phyloP scores from a whole-genome alignment of 768 basidiomycete species.

The Auricularia cornea region DNA sequence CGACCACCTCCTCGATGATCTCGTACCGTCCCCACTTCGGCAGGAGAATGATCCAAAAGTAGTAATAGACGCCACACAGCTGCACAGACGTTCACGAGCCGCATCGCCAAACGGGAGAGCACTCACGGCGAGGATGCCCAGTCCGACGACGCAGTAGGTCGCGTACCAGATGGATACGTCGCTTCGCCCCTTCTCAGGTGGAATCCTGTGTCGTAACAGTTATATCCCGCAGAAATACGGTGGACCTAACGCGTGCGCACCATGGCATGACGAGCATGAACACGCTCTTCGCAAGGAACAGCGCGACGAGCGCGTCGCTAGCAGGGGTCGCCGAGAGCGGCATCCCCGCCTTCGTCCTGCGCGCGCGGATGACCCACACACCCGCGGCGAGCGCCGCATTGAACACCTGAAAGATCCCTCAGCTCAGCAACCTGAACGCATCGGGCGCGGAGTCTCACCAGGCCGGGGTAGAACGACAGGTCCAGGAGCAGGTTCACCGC shows the following conservation, averaged over 20 bases:
- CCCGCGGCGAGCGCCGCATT: slow-evolving; percentile 20
- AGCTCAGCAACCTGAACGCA: slow-evolving; percentile 8
- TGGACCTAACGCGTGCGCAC: too few relatives aligned
- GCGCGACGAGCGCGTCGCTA: slow-evolving; percentile 14
- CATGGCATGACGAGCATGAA: slow-evolving; percentile 29
- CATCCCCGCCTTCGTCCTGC: slow-evolving; percentile 19
- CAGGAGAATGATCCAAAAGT: slow-evolving; percentile 36
- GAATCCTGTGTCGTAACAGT: slow-evolving; percentile 13
- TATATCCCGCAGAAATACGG: too few relatives aligned
- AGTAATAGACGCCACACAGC: slow-evolving; percentile 21
- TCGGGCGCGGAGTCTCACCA: slow-evolving; percentile 18
- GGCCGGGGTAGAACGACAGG: slow-evolving; percentile 31
- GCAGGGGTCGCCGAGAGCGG: slow-evolving; percentile 14
- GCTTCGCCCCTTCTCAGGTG: slow-evolving; percentile 19
- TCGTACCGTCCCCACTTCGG: slow-evolving; percentile 38
- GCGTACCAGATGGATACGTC: slow-evolving; percentile 26
- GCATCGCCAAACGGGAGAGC: too few relatives aligned
- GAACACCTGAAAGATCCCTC: slow-evolving; percentile 18
- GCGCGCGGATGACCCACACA: slow-evolving; percentile 22
- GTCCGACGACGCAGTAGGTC: slow-evolving; percentile 22
- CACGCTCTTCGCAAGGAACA: slow-evolving; percentile 15
- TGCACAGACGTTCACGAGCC: slow-evolving; percentile 4
- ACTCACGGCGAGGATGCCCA: slow-evolving; percentile 19
- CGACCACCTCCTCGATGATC: slow-evolving; percentile 26
- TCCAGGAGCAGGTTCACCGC: slow-evolving; percentile 33